These are phyloP conservation scores for Dictyostelium citrinum DNA, from an alignment of 78 protist genomes.

Conservation along the genomic window DNA sequence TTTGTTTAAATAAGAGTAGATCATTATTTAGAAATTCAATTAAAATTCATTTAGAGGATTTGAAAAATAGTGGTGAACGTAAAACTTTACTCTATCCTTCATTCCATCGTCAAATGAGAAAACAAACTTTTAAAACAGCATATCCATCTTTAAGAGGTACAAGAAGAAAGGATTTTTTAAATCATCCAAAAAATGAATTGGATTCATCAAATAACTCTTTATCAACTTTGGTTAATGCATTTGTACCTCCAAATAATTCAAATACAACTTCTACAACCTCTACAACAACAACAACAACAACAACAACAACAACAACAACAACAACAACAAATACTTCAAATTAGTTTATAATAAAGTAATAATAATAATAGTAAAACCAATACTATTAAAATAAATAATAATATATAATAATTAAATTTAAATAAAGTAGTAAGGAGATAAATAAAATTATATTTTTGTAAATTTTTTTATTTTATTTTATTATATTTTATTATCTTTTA, in stretches of 20 bases:
- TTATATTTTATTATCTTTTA: no score
- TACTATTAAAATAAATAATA: no score
- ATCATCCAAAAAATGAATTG: neutral
- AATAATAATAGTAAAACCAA: no score
- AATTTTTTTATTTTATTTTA: no score
- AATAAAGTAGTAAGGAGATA: no score
- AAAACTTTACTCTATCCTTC: slow-evolving; percentile 20
- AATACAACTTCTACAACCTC: no score
- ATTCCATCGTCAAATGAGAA: slow-evolving; percentile 56
- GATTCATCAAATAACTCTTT: neutral
- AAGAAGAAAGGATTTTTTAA: slow-evolving; percentile 24
- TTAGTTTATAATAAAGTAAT: no score
- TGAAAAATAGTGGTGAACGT: neutral
- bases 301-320: no score
- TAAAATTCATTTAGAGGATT: slow-evolving; percentile 23
- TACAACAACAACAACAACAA: no score
- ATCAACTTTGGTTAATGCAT: neutral
- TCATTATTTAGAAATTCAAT: slow-evolving; percentile 18
- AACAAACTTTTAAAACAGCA: slow-evolving; percentile 17
- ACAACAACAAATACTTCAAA: no score
- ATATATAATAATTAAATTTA: no score
- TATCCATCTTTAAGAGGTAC: neutral
- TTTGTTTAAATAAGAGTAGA: neutral
- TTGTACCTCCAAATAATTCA: neutral
- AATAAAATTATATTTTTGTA: no score